Evolutionary conservation across 768 basidiomycete species (phyloP).

Genomic region (Daedaleopsis nitida): DNA sequence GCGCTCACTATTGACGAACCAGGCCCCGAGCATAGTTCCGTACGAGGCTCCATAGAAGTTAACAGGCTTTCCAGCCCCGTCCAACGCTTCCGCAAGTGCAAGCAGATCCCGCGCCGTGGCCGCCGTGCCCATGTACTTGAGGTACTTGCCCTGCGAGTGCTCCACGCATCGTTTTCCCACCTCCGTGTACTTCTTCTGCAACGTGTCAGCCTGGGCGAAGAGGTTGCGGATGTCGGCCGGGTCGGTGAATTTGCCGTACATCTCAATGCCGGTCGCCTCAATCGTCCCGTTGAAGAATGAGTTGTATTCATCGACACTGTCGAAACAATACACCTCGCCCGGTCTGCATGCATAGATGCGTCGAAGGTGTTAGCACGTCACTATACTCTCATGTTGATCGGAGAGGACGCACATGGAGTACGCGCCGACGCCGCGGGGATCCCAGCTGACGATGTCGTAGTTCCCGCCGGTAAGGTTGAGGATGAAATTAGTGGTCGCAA

Average conservation of each 20-base stretch:
- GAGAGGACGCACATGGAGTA: not conserved
- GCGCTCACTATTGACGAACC: not conserved
- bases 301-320: not conserved
- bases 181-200: not conserved
- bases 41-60: constrained; percentile 4
- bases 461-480: not conserved
- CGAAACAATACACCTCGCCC: constrained; percentile 8
- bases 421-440: constrained; percentile 1
- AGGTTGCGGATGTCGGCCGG: not conserved
- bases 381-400: too few species aligned
- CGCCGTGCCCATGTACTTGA: constrained; percentile 5
- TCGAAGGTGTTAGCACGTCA: too few species aligned
- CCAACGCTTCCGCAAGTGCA: constrained; percentile 8
- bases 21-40: constrained; percentile 3
- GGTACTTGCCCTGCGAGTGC: not conserved
- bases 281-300: not conserved
- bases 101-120: constrained; percentile 9
- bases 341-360: not conserved
- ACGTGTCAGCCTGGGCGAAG: not conserved
- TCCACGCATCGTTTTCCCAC: not conserved
- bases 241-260: not conserved
- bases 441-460: constrained; percentile 10
- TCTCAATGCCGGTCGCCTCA: not conserved
- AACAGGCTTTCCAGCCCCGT: constrained; percentile 2
- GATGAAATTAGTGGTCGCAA: not conserved